These are phyloP conservation scores for Calonectria montana DNA, from an alignment of 2,329 filamentous ascomycete species.

Conservation along the genomic window DNA sequence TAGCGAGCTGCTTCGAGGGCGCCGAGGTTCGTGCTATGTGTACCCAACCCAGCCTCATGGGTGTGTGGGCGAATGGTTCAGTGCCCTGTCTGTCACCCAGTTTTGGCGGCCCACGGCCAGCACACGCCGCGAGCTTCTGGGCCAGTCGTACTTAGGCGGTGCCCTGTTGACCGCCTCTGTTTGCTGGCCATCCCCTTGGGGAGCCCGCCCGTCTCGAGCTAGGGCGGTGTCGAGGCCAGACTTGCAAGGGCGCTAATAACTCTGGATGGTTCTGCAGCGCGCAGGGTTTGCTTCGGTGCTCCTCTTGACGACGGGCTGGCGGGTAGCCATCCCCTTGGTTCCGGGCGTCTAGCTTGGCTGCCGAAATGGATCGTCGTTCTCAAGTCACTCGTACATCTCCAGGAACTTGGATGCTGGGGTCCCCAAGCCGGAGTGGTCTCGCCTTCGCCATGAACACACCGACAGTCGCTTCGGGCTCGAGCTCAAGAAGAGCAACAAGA, in stretches of 20 bases:
- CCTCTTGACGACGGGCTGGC: constrained; percentile 33
- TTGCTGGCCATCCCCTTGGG: constrained; percentile 37
- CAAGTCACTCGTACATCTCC: constrained; percentile 5
- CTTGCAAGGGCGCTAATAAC: constrained; percentile 36
- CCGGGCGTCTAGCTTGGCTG: constrained; percentile 17
- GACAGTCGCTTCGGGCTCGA: constrained; percentile 20
- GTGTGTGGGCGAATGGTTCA: constrained; percentile 24
- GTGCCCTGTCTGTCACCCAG: constrained; percentile 17
- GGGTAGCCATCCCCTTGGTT: constrained; percentile 22
- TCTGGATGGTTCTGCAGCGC: constrained; percentile 26
- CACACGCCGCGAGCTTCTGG: constrained; percentile 17
- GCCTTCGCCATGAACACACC: constrained; percentile 25
- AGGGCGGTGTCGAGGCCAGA: constrained; percentile 41
- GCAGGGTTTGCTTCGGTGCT: constrained; percentile 31
- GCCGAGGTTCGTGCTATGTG: constrained; percentile 27
- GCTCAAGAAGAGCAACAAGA: constrained; percentile 19
- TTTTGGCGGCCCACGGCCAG: constrained; percentile 17
- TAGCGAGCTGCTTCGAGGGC: constrained; percentile 27
- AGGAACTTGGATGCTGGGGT: not conserved
- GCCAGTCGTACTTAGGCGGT: constrained; percentile 15
- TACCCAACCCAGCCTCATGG: constrained; percentile 21
- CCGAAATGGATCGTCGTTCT: constrained; percentile 7
- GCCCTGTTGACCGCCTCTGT: constrained; percentile 41
- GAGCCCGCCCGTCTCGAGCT: constrained; percentile 36
- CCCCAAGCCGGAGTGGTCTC: not conserved